Evolutionary conservation across 345 rosid genomes (phyloP), one percentile per base, ranked within the genome.

Genomic region (Corchorus capsularis): DNA sequence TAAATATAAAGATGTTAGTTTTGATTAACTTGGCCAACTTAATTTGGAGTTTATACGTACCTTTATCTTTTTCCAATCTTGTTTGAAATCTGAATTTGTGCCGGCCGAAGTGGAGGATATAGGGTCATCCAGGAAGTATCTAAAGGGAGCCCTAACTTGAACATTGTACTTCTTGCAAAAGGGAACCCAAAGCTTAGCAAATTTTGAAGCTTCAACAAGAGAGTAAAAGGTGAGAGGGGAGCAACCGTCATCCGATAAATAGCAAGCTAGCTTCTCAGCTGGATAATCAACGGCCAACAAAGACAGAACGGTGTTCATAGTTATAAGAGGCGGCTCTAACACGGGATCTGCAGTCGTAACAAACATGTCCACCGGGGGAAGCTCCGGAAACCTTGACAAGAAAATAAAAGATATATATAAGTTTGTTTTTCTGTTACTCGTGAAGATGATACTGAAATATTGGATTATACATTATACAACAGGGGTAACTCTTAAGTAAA

Each of bases 171-270:
- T 87, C 76, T 83, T 81, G 75, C 96, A 91, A 79, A 93, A 94
- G 0, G 93, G 93, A 46, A 90, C 92, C 97, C 97, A 94, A 41
- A 79, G 80, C 86, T 82, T 83, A 1, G 95, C 92, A 34, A 90
- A 93, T 35, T 79, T 89, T 0, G 83, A 85, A 10, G 92, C 89
- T 79, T 92, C 91, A 66, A 85, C 71, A 5, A 92, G 83, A 73
- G 97, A 85, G 65, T 85, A 85, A 77, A 79, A 89, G 75, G 82
- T 87, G 55, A 88, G 73, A 67, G 85, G 81, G 10, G 98, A 93
- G 78, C 92, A 87, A 43, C 89, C 82, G 32, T 91, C 86, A 22
- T 89, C 86, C 83, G 91, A 55, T 81, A 90, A 82, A 89, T 78
- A 74, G 62, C 77, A 74, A 52, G 77, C 70, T 6, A 74, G 62